Conservation (phyloP, 2,329 filamentous ascomycete genomes). For the Epichloe brachyelytri region DNA sequence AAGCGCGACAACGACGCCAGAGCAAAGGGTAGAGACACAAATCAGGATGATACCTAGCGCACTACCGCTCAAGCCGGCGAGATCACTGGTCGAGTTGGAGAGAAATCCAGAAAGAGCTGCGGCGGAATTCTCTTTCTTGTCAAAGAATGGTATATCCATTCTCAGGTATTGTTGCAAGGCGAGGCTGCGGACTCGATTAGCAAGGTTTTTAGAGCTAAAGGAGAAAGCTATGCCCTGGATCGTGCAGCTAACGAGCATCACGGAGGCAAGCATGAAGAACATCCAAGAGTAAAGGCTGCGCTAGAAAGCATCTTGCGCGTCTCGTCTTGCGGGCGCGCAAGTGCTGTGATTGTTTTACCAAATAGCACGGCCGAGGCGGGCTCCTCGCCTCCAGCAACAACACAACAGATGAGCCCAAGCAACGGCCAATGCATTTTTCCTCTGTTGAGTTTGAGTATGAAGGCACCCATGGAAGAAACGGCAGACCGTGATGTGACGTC, state of each 20-base stretch:
- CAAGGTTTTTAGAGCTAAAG: constrained; percentile 5
- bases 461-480: background rate
- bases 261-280: constrained; percentile 32
- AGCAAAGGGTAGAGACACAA: constrained; percentile 5
- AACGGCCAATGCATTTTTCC: background rate
- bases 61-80: constrained; percentile 31
- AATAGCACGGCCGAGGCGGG: background rate
- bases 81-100: constrained; percentile 22
- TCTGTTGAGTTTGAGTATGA: background rate
- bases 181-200: constrained; percentile 2
- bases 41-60: constrained; percentile 19
- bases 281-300: constrained; percentile 33
- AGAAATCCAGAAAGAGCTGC: constrained; percentile 21
- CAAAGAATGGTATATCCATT: constrained; percentile 29
- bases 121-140: constrained; percentile 18
- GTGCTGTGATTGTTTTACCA: background rate
- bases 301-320: background rate
- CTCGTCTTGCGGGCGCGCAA: background rate
- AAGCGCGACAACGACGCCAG: constrained; percentile 15
- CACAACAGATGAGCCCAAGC: background rate
- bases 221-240: constrained; percentile 5
- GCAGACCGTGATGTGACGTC: background rate
- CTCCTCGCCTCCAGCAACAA: background rate
- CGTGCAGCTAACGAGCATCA: constrained; percentile 21
- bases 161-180: background rate